Base-by-base conservation (phyloP, 2,329 filamentous ascomycete species). In the Colletotrichum tabaci region DNA sequence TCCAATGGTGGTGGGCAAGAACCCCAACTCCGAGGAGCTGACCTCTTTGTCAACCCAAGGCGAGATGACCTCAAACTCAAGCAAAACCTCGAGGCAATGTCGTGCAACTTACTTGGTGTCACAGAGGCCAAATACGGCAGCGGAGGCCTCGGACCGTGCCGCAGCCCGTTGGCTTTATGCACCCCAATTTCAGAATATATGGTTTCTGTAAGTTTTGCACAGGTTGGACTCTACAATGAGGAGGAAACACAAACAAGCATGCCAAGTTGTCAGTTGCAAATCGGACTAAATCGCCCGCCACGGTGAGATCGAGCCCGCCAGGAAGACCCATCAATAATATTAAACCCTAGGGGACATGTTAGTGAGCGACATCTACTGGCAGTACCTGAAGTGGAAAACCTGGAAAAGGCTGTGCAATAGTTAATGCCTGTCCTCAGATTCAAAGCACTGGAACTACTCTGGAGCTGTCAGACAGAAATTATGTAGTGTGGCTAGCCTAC, bases 71-170 rank as follows among this genome's bases (percentile, higher is more conserved):
- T 26, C 13, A 16, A 52, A 13, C 9, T 26, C 49, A 23, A 26
- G 23, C 3, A 50, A n/a, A 6, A 50, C 23, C 47, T 50, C 6
- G 49, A 52, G 49, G 8, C 16, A 9, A 16, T 49, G 7, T 49
- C 23, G 5, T 26, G 6, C 30, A 30, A 30, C 30, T 30, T 30
- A 6, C 30, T 30, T 30, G 30, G 30, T 30, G 30, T 30, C 30
- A 30, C 26, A 53, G 50, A 18, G 15, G 26, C 4, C 13, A 18
- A 15, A 21, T 12, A 50, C 10, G 49, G 10, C 10, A 44, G 57
- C 16, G 57, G 57, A n/a, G 23, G n/a, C 18, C 10, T 18, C 58
- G 58, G 58, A 16, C 58, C 58, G 44, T 35, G 44, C 58, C 58
- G 58, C n/a, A n/a, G 30, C 8, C 30, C 30, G 30, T 10, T 35